Base-by-base conservation (phyloP, 192 early-diverging fungal genomes). In the Obelidium mucronatum region DNA sequence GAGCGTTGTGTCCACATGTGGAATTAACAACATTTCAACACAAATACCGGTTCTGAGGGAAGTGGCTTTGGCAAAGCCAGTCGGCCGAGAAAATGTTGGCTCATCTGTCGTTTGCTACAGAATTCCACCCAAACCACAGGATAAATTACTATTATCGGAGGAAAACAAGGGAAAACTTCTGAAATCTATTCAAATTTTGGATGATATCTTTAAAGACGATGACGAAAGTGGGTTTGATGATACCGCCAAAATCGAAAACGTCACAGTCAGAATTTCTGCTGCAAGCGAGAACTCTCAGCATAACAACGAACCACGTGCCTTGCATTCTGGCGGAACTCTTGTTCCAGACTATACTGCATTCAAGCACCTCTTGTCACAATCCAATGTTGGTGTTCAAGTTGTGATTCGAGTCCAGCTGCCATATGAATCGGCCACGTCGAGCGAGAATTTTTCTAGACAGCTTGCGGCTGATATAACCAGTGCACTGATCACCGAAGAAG, bases 1-100 rank as follows among this genome's bases (percentile, higher is more conserved):
- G 13, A 74, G 74, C 2, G 83, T 82, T 24, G 77, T 78, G 22
- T 40, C 60, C 28, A 82, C 83, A 31, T 84, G 80, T 58, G 77
- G 77, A 19, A 67, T 80, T 24, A 59, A 44, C 55, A 71, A 28
- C 22, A 74, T 58, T 70, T 68, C 53, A 36, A 77, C 48, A 35
- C 30, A 62, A 24, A 30, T 48, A 37, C 39, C 39, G 65, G 19
- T 17, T 17, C 28, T 51, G 55, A 35, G 40, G 40, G 52, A 59
- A 75, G 8, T 44, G 15, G 31, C 28, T 11, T 19, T n/a, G 37
- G 13, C 24, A 13, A 39, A 13, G 15, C 30, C 37, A 28, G 37
- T 39, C 56, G 30, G 13, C 35, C 52, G 5, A 40, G 26, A 63
- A 39, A 33, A 67, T n/a, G 6, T 31, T 55, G 26, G 6, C 2